phyloP scores from a whole-genome alignment of 2,329 filamentous ascomycete species.

The Hypoxylon sp. region DNA sequence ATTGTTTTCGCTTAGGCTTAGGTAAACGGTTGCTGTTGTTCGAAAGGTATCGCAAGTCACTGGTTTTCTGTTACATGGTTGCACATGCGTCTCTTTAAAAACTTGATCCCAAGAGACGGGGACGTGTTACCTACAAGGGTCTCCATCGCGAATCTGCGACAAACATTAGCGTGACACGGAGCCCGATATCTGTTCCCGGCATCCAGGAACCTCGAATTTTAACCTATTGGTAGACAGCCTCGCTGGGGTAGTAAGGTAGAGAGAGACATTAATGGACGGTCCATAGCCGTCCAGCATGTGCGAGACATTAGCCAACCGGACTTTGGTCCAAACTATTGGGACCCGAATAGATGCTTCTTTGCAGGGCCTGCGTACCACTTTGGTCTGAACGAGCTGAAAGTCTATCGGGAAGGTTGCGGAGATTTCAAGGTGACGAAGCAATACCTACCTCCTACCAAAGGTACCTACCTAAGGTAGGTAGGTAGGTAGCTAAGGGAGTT shows the following conservation, averaged over 20 bases:
- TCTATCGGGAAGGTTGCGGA: slow-evolving; percentile 11
- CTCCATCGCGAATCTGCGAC: slow-evolving; percentile 45
- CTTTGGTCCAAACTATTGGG: slow-evolving; percentile 41
- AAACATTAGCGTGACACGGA: slow-evolving; percentile 35
- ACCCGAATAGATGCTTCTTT: slow-evolving; percentile 31
- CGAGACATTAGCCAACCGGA: slow-evolving; percentile 41
- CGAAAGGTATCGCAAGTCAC: neutral
- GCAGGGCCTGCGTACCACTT: slow-evolving; percentile 28
- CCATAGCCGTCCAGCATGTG: slow-evolving; percentile 38
- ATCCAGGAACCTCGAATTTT: slow-evolving; percentile 38
- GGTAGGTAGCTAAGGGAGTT: neutral
- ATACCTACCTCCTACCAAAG: no score
- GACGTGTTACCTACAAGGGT: slow-evolving; percentile 36
- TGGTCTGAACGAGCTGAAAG: slow-evolving; percentile 1
- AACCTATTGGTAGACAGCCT: slow-evolving; percentile 21
- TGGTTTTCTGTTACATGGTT: slow-evolving; percentile 13
- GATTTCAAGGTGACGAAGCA: slow-evolving; percentile 1
- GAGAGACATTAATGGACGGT: slow-evolving; percentile 28
- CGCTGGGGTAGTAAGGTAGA: slow-evolving; percentile 21
- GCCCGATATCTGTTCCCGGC: slow-evolving; percentile 36
- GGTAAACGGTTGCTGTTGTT: neutral
- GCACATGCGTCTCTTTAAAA: slow-evolving; percentile 32
- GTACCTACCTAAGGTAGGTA: no score
- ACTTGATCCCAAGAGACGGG: slow-evolving; percentile 39
- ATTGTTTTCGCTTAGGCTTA: neutral